These are phyloP conservation scores for Penicillium digitatum DNA, from an alignment of 2,329 filamentous ascomycete species.

Conservation along the genomic window DNA sequence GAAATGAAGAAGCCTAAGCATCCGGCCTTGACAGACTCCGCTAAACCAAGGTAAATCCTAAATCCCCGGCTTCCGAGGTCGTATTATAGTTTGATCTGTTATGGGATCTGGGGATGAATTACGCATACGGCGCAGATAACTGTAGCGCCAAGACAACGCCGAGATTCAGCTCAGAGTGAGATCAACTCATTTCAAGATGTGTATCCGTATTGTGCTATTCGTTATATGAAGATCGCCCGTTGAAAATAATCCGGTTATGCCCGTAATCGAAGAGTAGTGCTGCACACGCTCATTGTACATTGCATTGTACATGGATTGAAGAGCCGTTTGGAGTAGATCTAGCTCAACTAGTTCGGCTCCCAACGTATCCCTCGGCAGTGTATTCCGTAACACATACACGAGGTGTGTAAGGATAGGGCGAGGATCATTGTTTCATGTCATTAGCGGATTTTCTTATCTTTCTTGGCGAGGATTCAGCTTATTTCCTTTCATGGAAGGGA, in stretches of 20 bases:
- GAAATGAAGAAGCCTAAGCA: not conserved
- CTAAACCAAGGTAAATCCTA: not conserved
- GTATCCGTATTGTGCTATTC: not conserved
- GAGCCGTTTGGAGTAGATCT: not conserved
- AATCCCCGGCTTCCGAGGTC: not conserved
- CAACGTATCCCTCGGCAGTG: not conserved
- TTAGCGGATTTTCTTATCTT: constrained; percentile 4
- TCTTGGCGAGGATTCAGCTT: constrained; percentile 3
- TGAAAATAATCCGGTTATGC: not conserved
- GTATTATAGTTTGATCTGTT: not conserved
- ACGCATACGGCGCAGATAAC: not conserved
- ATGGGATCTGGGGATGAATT: not conserved
- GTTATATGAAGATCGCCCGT: not conserved
- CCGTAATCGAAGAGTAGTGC: not conserved
- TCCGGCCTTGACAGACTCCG: not conserved
- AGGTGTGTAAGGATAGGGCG: not conserved
- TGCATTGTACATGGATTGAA: not conserved
- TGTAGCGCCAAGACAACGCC: constrained; percentile 3
- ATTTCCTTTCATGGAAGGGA: not conserved
- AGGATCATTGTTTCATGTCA: constrained; percentile 4
- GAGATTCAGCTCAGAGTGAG: constrained; percentile 1
- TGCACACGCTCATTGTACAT: not conserved
- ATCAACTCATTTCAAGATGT: constrained; percentile 1
- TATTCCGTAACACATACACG: not conserved
- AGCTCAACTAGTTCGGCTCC: not conserved